Evolutionary conservation across 257 asterid genomes (phyloP), one percentile per base, ranked within the genome.

Genomic region (Henckelia pumila): DNA sequence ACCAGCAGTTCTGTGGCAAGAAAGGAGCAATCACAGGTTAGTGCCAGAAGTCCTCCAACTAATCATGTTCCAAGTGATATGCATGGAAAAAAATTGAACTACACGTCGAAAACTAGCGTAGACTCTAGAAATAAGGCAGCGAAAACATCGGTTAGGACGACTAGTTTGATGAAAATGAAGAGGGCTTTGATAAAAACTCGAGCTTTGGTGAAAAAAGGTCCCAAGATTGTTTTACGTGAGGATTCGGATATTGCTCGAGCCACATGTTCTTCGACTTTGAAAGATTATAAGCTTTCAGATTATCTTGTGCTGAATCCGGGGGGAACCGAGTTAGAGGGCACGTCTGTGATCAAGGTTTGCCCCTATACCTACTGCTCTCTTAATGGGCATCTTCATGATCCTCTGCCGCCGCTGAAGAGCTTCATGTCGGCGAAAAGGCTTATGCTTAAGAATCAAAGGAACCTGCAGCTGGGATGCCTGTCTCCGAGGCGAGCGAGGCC

Each of bases 241-340:
- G 49, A 73, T 61, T 55, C 80, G 0, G 78, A 84, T 17, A 78
- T 79, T 2, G 61, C 76, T 68, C 84, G 78, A 57, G 79, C 95
- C 8, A 92, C 98, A 5, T 92, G 98, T 58, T 85, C 96, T 5
- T 89, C 98, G 23, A 92, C 88, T 65, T 69, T 92, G 89, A 92
- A 87, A 37, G 81, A 84, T 30, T 66, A 77, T 11, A 92, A 86
- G 86, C 88, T 89, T 75, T 96, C 98, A 14, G 75, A 72, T 24
- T 83, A 73, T 60, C 94, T 92, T 52, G 71, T 66, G 1, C 88
- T 92, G 60, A 75, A 59, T 76, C 78, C 81, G 6, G 93, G 91
- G 13, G 96, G 82, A 59, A 75, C 80, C 29, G 96, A 91, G 66
- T 80, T 81, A 16, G 79, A 79, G 59, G 95, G 95, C 50, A 81